Base-by-base conservation (phyloP, 495 filamentous ascomycete species). In the Xylaria acuta region DNA sequence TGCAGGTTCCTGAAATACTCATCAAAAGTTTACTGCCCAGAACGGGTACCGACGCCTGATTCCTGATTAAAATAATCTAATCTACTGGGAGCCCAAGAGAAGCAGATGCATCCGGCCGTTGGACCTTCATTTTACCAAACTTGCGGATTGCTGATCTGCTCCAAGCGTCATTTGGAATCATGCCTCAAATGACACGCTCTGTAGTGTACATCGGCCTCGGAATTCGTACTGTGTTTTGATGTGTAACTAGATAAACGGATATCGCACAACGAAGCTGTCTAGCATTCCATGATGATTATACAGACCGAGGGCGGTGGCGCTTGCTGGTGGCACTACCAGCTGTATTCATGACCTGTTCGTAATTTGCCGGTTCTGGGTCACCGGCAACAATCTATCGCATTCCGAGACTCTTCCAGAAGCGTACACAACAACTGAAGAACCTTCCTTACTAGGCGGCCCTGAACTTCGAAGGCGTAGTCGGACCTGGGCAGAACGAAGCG, bases 401-500 rank as follows among this genome's bases (percentile, higher is more conserved):
- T 8, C 60, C 60, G 38, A 27, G 43, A 43, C 38, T 22, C 60
- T 63, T 40, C 38, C 6, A 41, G 60, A 27, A 43, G 40, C 53
- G 36, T 45, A 67, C 20, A 67, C 49, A 18, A 18, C 53, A 32
- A 49, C 45, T 49, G 20, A 27, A 27, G 8, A 25, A 18, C 4
- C 1, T 4, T 43, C 3, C 36, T 43, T 25, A 63, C 25, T 27
- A n/a, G 25, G 25, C 22, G 41, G 18, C 14, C 38, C 25, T 45
- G 41, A n/a, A 7, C 8, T 49, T 49, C 11, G 34, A 34, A 65
- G 8, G 41, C 60, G 38, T 32, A 5, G 63, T 49, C 41, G 63
- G 56, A 49, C 56, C 34, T 41, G 4, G n/a, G n/a, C 27, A 34
- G 20, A 62, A 38, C 14, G 54, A 70, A 34, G 68, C 68, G 68